phyloP scores from a whole-genome alignment of 768 basidiomycete genomes.

The Mycena rosella region DNA sequence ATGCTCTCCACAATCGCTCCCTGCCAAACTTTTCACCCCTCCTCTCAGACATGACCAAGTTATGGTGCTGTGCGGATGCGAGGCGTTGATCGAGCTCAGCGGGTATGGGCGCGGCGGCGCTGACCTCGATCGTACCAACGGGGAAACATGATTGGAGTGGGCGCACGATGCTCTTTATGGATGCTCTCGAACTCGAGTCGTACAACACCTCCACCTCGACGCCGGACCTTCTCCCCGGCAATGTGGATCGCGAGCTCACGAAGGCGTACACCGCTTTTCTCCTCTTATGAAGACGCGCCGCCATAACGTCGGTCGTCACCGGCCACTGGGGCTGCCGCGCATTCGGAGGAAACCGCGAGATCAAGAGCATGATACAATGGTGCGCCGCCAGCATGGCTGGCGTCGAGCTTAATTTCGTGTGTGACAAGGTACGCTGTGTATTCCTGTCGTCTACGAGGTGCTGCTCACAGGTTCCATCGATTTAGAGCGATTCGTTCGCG shows the following conservation, averaged over 20 bases:
- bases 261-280: conserved; percentile 34
- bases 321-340: conserved; percentile 39
- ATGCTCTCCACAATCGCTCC: conserved; percentile 23
- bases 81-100: conserved; percentile 17
- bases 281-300: not conserved
- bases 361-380: conserved; percentile 35
- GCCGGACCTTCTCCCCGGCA: conserved; percentile 29
- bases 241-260: conserved; percentile 30
- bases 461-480: no score
- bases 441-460: not conserved
- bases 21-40: conserved; percentile 25
- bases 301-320: conserved; percentile 30
- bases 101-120: conserved; percentile 25
- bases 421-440: conserved; percentile 21
- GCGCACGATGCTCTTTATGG: conserved; percentile 37
- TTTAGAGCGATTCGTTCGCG: conserved; percentile 22
- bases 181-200: conserved; percentile 30
- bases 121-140: not conserved
- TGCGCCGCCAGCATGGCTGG: conserved; percentile 34
- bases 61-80: conserved; percentile 31
- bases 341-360: conserved; percentile 34
- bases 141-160: conserved; percentile 13
- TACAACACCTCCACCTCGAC: conserved; percentile 17
- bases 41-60: conserved; percentile 22
- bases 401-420: conserved; percentile 23